Percentiles rank a stretch among this genome's conserved stretches.
phyloP scores from a whole-genome alignment of 2,329 filamentous ascomycete genomes.

The Aschersonia sp. region DNA sequence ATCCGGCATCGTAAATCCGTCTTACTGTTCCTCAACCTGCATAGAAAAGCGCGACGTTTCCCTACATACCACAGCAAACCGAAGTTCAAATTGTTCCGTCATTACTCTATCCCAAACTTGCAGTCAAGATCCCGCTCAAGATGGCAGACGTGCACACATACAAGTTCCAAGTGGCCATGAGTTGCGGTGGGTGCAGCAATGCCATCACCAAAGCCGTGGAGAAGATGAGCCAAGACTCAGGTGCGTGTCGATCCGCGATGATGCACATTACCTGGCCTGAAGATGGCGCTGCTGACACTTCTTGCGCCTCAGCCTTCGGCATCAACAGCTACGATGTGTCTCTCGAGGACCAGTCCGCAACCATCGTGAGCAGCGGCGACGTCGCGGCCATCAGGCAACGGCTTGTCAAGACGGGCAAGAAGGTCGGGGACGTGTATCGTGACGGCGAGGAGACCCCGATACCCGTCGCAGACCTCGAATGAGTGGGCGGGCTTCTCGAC shows the following conservation, averaged over 20 bases:
- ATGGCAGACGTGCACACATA: slow-evolving; percentile 77
- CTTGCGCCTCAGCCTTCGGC: slow-evolving; percentile 34
- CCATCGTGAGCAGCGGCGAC: slow-evolving; percentile 55
- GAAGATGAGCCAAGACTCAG: slow-evolving; percentile 49
- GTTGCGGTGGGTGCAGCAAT: slow-evolving; percentile 89
- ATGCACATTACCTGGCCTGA: neutral
- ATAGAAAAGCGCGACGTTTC: no score
- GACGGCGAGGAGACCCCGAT: neutral
- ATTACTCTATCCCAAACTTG: no score
- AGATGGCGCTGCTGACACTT: neutral
- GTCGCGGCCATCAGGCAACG: slow-evolving; percentile 70
- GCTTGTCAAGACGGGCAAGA: slow-evolving; percentile 93
- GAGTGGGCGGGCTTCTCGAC: neutral
- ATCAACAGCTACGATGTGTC: slow-evolving; percentile 78
- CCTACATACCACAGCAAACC: no score
- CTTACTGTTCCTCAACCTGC: no score
- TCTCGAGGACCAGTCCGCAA: slow-evolving; percentile 73
- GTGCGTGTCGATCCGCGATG: neutral
- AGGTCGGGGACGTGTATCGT: slow-evolving; percentile 29
- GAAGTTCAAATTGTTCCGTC: no score
- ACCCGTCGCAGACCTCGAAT: neutral
- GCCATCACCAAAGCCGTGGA: slow-evolving; percentile 85
- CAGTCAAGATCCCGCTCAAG: neutral
- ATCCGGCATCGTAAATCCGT: no score
- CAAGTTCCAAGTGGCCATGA: slow-evolving; percentile 92